Base-by-base conservation (phyloP, 495 filamentous ascomycete species). In the Penicillium odoratum region DNA sequence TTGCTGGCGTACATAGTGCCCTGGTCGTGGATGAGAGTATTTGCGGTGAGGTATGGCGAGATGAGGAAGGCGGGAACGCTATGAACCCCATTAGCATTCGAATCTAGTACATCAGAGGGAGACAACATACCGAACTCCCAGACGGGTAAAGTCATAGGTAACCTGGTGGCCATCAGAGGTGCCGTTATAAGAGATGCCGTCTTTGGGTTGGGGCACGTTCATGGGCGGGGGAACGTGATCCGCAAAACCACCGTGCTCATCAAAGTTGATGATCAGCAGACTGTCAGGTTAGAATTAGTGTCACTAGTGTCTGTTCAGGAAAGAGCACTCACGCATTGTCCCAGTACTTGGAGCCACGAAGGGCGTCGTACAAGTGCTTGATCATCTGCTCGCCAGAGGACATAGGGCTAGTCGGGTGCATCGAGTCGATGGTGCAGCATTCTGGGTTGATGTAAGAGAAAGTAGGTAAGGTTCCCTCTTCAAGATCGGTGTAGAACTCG, bases 401-500 rank as follows among this genome's bases (percentile, higher is more conserved):
- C 67, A 76, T 76, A 56, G 69, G 73, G 36, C 69, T 72, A 13
- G 72, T 71, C 3, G 75, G 78, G 59, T 80, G 76, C 69, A 79
- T 75, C 7, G 74, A 77, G 43, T 71, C 72, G 28, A 75, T 71
- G 26, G 58, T 64, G 66, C 77, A 81, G 68, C 78, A 79, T 47
- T 75, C 72, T 0, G 78, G 77, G 66, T 81, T 81, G 69, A 78
- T 70, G 62, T 78, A 79, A 0, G 72, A 78, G 62, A 79, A 74
- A 8, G 67, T 62, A 15, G 78, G 74, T 13, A 79, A 68, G 0
- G 67, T 79, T 16, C 77, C 78, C 9, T 74, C 67, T 49, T 73
- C 67, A 7, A 78, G 69, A 54, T 81, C 78, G 13, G 60, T 66
- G 58, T 75, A 79, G 59, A 81, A 78, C 51, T 79, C 61, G n/a